phyloP scores from a whole-genome alignment of 495 filamentous ascomycete species.

The Hyaloscypha variabilis region DNA sequence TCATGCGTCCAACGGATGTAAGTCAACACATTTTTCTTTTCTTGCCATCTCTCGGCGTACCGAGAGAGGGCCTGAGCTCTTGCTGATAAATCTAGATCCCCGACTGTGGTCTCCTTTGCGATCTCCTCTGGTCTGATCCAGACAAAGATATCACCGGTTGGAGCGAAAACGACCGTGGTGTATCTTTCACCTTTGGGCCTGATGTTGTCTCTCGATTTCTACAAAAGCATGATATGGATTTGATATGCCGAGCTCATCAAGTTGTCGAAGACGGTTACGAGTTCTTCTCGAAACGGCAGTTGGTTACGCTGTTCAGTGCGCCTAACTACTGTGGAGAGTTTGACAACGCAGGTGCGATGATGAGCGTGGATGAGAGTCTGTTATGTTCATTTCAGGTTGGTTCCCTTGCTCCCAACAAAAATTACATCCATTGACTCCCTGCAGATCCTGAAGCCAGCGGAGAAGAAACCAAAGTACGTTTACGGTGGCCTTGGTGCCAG shows the following conservation, averaged over 20 bases:
- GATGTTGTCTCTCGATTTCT: slow-evolving; percentile 98
- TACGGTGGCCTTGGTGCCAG: slow-evolving; percentile 85
- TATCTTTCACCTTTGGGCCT: slow-evolving; percentile 99
- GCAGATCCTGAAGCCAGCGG: slow-evolving; percentile 98
- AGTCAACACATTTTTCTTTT: slow-evolving; percentile 42
- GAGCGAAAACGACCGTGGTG: slow-evolving; percentile 98
- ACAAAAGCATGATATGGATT: slow-evolving; percentile 99
- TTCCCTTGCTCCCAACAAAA: slow-evolving; percentile 18
- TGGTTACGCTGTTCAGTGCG: slow-evolving; percentile 97
- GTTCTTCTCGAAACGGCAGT: slow-evolving; percentile 98
- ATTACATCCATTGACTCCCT: slow-evolving; percentile 27
- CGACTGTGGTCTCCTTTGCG: slow-evolving; percentile 95
- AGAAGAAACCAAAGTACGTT: slow-evolving; percentile 99
- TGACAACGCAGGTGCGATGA: slow-evolving; percentile 99
- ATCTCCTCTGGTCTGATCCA: slow-evolving; percentile 97
- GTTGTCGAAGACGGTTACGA: slow-evolving; percentile 99
- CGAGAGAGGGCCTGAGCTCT: slow-evolving; percentile 36
- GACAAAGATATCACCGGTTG: slow-evolving; percentile 99
- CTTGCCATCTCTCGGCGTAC: slow-evolving; percentile 40
- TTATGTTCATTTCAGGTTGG: slow-evolving; percentile 98
- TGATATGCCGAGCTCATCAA: slow-evolving; percentile 98
- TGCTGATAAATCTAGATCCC: slow-evolving; percentile 79
- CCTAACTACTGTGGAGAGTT: slow-evolving; percentile 99
- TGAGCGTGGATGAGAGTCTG: slow-evolving; percentile 99
- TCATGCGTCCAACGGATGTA: slow-evolving; percentile 99